Evolutionary conservation across 164 flowering plant genomes (phyloP), one percentile per base, ranked within the genome.

Genomic region (Piper longum): DNA sequence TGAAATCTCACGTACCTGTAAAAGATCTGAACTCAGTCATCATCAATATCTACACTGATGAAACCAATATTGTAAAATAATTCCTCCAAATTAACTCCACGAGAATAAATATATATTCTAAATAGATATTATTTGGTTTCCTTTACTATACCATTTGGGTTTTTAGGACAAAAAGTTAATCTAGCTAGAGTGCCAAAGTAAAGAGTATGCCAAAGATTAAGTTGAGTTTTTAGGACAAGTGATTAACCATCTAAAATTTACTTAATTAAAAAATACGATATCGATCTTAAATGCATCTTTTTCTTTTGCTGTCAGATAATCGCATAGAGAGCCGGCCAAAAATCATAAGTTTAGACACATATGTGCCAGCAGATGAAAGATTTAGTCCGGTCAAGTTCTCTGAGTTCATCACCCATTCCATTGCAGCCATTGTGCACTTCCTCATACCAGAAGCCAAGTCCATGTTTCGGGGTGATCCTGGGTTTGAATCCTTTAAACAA

Each of bases 361-460:
- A 42, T 2, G 79, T 76, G 39, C 84, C 84, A 2, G 75, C 79
- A n/a, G 82, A 81, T 59, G 84, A 81, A 45, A 64, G 74, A 16
- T 76, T 81, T 55, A 73, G 79, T 26, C 77, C 74, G 16, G 11
- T 59, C 66, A 78, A 81, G 64, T 42, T 76, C 71, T 66, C 78
- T 0, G 82, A 81, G 64, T 77, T 75, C 65, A 64, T 79, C 44
- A 71, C 73, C 4, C 70, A 72, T 63, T 72, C 70, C 3, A 66
- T 87, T 48, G 77, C 77, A 63, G 70, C 91, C 0, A 17, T 89
- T 6, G 72, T 62, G 19, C 88, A 87, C 44, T 66, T 78, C 54
- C 57, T 83, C 16, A 63, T 75, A 18, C 89, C 84, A 4, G 91
- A 74, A 67, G 65, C 80, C 2, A 77, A 82, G 67, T 76, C 81